Conservation (phyloP, 306 rosid species). For the Hippophae rhamnoides region DNA sequence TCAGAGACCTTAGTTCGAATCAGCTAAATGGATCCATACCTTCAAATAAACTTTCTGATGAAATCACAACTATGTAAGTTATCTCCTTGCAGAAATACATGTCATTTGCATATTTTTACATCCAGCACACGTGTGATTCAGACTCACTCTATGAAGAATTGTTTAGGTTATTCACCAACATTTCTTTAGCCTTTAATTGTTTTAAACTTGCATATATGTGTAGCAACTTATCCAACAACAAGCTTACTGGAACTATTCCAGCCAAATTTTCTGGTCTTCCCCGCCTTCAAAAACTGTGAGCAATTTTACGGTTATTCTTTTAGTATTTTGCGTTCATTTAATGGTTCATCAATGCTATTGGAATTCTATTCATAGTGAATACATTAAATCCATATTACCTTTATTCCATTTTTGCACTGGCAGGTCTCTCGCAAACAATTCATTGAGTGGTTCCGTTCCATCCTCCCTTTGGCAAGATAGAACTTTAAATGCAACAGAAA, state of each 20-base stretch:
- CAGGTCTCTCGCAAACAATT: conserved; percentile 9
- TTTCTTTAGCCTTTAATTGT: too few relatives aligned
- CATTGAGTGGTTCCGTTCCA: conserved; percentile 7
- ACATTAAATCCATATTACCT: too few relatives aligned
- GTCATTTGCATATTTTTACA: neutral
- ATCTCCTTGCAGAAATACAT: neutral
- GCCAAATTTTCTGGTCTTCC: conserved; percentile 14
- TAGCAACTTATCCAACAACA: conserved; percentile 9
- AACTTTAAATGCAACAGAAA: neutral
- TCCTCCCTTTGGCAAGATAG: conserved; percentile 9
- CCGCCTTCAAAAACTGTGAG: conserved; percentile 15
- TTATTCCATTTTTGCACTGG: too few relatives aligned
- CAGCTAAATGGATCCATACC: conserved; percentile 10
- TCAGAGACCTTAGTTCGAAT: conserved; percentile 17
- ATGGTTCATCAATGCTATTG: too few relatives aligned
- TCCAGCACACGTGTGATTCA: neutral
- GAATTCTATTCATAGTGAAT: too few relatives aligned
- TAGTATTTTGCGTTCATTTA: neutral
- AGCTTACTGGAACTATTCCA: conserved; percentile 12
- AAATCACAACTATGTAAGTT: conserved; percentile 15
- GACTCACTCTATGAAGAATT: neutral
- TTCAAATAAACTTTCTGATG: conserved; percentile 4
- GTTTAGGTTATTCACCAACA: too few relatives aligned
- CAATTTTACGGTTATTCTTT: neutral
- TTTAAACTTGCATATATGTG: neutral